Percentiles rank a stretch among this genome's conserved stretches.
Evolutionary conservation across 495 filamentous ascomycete genomes (phyloP).

Genomic region (Pyronema omphalodes): DNA sequence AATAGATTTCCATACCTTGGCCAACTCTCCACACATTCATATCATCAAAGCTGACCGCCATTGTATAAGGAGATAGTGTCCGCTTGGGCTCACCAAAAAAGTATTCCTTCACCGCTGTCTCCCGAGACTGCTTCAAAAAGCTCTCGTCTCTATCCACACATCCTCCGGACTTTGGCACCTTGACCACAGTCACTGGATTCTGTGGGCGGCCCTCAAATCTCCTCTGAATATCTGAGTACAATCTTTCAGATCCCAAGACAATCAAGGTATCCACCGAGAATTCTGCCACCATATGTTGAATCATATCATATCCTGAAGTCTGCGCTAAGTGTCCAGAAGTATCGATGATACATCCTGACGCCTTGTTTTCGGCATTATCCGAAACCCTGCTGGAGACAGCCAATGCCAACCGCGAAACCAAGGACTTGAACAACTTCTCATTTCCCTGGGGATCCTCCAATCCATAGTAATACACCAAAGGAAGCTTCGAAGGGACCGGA

Average conservation of each 20-base stretch:
- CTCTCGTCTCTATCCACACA: conserved; percentile 61
- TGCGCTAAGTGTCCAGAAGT: conserved; percentile 50
- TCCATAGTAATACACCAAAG: conserved; percentile 81
- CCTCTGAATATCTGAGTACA: conserved; percentile 59
- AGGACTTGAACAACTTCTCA: conserved; percentile 46
- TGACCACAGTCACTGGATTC: conserved; percentile 53
- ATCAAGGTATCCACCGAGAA: conserved; percentile 72
- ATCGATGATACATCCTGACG: conserved; percentile 68
- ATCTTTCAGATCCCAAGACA: conserved; percentile 63
- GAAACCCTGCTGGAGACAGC: conserved; percentile 59
- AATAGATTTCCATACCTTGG: conserved; percentile 28
- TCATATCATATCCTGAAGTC: conserved; percentile 50
- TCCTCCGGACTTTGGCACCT: conserved; percentile 72
- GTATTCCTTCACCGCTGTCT: conserved; percentile 68
- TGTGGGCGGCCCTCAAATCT: conserved; percentile 47
- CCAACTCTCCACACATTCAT: conserved; percentile 48
- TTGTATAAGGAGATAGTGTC: conserved; percentile 68
- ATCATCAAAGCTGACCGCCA: conserved; percentile 54
- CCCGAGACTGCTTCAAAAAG: conserved; percentile 51
- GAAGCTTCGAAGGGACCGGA: conserved; percentile 71
- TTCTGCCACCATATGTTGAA: conserved; percentile 71
- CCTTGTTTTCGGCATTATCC: conserved; percentile 41
- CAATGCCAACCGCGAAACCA: conserved; percentile 61
- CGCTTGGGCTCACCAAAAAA: conserved; percentile 71
- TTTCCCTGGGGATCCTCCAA: conserved; percentile 58